These are phyloP conservation scores for Pseudocercospora vitis DNA, from an alignment of 2,329 filamentous ascomycete species.

Conservation along the genomic window DNA sequence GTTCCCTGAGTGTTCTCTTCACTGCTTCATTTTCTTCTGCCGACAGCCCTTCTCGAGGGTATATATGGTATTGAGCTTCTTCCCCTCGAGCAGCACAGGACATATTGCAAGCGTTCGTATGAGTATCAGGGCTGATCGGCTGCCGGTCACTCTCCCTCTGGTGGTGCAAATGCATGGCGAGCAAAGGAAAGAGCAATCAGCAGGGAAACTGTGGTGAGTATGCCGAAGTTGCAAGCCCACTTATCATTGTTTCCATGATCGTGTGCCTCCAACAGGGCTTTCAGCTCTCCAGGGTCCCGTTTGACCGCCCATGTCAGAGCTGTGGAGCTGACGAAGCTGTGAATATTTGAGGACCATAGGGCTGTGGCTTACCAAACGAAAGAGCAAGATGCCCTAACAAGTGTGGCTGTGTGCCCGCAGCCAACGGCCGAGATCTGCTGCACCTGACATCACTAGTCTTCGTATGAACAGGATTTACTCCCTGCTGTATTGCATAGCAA, in stretches of 20 bases:
- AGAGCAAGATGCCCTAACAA: not conserved
- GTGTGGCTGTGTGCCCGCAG: not conserved
- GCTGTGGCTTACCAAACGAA: constrained; percentile 1
- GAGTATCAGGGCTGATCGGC: not conserved
- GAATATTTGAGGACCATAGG: not conserved
- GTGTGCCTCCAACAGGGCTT: not conserved
- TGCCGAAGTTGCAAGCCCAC: not conserved
- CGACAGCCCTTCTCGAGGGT: not conserved
- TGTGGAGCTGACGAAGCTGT: constrained; percentile 1
- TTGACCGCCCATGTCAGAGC: not conserved
- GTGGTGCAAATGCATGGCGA: constrained; percentile 1
- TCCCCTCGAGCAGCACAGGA: not conserved
- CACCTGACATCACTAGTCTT: not conserved
- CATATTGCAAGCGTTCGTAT: not conserved
- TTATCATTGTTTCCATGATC: not conserved
- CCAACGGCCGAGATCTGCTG: not conserved
- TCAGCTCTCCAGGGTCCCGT: not conserved
- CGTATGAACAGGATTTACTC: not conserved
- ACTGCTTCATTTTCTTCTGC: not conserved
- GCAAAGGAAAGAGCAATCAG: not conserved
- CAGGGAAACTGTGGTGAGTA: not conserved
- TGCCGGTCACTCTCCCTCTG: not conserved
- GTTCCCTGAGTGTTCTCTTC: not conserved
- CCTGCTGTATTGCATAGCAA: not conserved
- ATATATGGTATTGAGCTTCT: constrained; percentile 3